Percentiles rank a stretch among this genome's conserved stretches.
Evolutionary conservation across 305 asterid species (phyloP).

Genomic region (Euphrasia arctica): DNA sequence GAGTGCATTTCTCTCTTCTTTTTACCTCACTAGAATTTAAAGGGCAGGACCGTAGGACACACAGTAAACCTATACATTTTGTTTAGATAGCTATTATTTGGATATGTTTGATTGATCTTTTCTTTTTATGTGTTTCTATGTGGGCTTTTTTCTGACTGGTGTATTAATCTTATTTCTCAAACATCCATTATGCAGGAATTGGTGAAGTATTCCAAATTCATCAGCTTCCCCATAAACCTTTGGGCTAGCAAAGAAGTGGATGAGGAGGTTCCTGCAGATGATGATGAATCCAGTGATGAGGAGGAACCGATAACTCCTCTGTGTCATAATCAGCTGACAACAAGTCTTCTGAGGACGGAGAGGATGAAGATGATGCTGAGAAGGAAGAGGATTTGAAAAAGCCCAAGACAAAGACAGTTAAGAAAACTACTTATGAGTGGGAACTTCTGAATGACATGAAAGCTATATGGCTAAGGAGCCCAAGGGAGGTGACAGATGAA

Average conservation of each 20-base stretch:
- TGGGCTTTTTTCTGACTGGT: neutral
- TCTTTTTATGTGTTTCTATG: neutral
- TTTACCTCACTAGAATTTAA: neutral
- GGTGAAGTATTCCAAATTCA: conserved; percentile 83
- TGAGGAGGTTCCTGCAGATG: conserved; percentile 80
- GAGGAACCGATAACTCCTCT: conserved; percentile 45
- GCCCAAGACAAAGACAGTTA: conserved; percentile 66
- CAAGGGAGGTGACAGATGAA: conserved; percentile 78
- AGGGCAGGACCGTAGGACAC: neutral
- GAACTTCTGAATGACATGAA: conserved; percentile 80
- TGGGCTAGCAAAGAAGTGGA: conserved; percentile 86
- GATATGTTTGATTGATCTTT: conserved; percentile 1
- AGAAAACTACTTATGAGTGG: conserved; percentile 77
- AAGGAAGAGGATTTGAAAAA: conserved; percentile 59
- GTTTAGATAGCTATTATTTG: neutral
- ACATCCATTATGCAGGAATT: conserved; percentile 45
- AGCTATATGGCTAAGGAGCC: conserved; percentile 82
- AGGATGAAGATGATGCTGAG: conserved; percentile 58
- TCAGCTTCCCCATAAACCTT: conserved; percentile 72
- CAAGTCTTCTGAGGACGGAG: conserved; percentile 50
- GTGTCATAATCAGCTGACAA: conserved; percentile 51
- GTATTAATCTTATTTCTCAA: conserved; percentile 16
- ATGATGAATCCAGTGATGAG: conserved; percentile 47
- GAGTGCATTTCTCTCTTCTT: neutral
- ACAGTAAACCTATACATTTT: neutral